phyloP scores from a whole-genome alignment of 345 rosid species.

The Eucalyptus microcorys region DNA sequence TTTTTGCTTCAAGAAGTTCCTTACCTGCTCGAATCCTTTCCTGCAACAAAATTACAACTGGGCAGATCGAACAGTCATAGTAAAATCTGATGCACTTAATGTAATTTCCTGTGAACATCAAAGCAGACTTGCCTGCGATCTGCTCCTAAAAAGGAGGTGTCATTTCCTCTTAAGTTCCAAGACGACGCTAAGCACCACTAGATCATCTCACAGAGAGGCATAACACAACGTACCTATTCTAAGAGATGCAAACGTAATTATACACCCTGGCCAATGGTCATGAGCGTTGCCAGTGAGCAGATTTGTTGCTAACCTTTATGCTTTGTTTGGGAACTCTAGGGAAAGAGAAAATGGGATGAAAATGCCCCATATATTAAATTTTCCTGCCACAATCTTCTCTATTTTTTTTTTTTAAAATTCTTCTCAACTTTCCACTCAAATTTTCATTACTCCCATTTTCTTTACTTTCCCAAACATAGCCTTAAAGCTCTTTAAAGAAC shows the following conservation, averaged over 20 bases:
- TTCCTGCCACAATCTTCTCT: neutral
- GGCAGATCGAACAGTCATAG: neutral
- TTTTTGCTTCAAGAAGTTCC: slow-evolving; percentile 39
- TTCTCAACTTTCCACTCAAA: neutral
- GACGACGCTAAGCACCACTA: neutral
- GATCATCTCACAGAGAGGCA: neutral
- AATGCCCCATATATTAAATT: neutral
- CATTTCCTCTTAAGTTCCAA: neutral
- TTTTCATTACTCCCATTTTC: neutral
- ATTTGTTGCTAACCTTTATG: neutral
- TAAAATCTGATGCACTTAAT: neutral
- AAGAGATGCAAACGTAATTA: neutral
- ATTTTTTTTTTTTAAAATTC: neutral
- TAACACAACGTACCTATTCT: neutral
- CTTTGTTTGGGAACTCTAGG: neutral
- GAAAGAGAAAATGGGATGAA: neutral
- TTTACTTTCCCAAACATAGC: neutral
- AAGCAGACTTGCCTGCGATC: neutral
- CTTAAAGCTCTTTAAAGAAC: neutral
- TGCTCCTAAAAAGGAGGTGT: neutral
- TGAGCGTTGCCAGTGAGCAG: neutral
- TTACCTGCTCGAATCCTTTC: slow-evolving; percentile 71
- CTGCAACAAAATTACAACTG: slow-evolving; percentile 16
- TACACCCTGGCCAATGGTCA: neutral
- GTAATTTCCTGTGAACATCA: neutral